These are phyloP conservation scores for Penicillium sp. DNA, from an alignment of 2,329 filamentous ascomycete species.

Conservation along the genomic window DNA sequence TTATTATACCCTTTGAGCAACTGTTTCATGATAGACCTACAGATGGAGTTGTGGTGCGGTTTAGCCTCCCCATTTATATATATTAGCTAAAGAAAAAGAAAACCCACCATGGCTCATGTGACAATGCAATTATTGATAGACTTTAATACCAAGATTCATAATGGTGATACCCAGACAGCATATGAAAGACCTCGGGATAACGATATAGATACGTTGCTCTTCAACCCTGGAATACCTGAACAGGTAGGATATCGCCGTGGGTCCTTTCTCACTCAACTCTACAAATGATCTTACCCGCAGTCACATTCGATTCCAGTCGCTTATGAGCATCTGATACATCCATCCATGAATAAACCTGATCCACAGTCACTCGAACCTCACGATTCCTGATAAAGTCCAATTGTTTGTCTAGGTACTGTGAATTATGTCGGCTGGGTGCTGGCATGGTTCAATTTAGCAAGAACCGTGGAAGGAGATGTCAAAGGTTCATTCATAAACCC, in stretches of 20 bases:
- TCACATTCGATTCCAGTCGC: neutral
- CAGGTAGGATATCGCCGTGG: too few species aligned
- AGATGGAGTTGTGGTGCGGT: neutral
- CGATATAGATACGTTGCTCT: too few species aligned
- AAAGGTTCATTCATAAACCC: neutral
- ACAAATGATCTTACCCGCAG: neutral
- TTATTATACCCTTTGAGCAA: conserved; percentile 37
- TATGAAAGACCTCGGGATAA: too few species aligned
- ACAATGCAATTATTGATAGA: too few species aligned
- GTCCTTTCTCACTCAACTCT: neutral
- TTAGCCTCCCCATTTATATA: neutral
- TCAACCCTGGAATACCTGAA: too few species aligned
- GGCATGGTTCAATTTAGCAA: neutral
- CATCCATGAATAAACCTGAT: neutral
- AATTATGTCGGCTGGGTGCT: neutral
- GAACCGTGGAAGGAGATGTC: neutral
- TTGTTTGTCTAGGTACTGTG: neutral
- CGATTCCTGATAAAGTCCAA: neutral
- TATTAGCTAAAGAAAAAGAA: neutral
- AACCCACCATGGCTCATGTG: neutral
- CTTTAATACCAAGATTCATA: too few species aligned
- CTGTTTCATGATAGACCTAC: conserved; percentile 11
- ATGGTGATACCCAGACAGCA: too few species aligned
- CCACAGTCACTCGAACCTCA: neutral
- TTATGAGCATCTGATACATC: neutral